Base-by-base conservation (phyloP, 345 rosid species). In the Murraya paniculata region DNA sequence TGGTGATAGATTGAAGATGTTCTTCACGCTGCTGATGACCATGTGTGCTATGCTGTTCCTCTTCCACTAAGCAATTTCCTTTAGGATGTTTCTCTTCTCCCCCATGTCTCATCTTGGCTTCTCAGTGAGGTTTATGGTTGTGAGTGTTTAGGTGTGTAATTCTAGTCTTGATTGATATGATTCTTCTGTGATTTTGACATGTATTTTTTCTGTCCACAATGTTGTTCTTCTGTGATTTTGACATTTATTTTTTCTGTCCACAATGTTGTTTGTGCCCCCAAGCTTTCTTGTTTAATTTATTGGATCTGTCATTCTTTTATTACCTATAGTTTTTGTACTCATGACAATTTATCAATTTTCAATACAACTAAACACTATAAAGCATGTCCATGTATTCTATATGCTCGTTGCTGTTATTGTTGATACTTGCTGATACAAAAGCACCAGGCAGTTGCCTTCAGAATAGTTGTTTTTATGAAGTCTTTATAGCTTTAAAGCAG, bases 271-370 rank as follows among this genome's bases (percentile, higher is more conserved):
- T 48, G 31, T 77, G 60, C 80, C 68, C 48, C 77, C 14, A 19
- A 65, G 67, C 77, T 68, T 78, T 69, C 75, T 33, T 80, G 69
- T 68, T 85, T 75, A 80, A 64, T 81, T 82, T 73, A 68, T 73
- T 75, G 73, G 83, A 79, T 60, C 22, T 70, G n/a, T 68, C 85
- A 89, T 87, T 89, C 90, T 87, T 89, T 87, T 60, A 67, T 75
- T 84, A 50, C 77, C 60, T 76, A 73, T 59, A 75, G 76, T 78
- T 84, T 81, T 82, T 84, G 81, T 71, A 72, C 74, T 72, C 75
- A 79, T 74, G 78, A 59, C 70, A 73, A 79, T 86, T 83, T 82
- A 77, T 77, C 86, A 78, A 72, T 10, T 78, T 69, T 82, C 53
- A 76, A 84, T 78, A 73, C 84, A 82, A 64, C 76, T 77, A 18